A percentile compares a stretch with the other conserved stretches of the same genome.
phyloP scores from a whole-genome alignment of 176 grass and related monocot species.

The Tuctoria greenei region DNA sequence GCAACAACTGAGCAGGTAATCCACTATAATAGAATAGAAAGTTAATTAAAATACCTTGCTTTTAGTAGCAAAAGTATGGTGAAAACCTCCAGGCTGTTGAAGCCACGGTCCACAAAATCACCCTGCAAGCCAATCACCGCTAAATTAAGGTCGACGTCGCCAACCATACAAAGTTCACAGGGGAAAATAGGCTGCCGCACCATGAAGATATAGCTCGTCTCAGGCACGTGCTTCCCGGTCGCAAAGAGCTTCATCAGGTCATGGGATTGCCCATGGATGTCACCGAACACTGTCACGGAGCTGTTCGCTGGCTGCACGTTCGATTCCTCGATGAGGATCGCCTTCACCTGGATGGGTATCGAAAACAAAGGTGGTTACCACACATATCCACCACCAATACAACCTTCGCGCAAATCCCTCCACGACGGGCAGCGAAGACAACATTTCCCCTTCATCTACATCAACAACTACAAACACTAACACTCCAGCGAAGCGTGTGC shows the following conservation, averaged over 20 bases:
- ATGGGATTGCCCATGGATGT: slow-evolving; percentile 98
- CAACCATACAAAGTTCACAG: neutral
- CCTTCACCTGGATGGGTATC: neutral
- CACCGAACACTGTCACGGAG: slow-evolving; percentile 90
- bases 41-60: slow-evolving; percentile 72
- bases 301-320: slow-evolving; percentile 99
- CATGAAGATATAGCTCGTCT: slow-evolving; percentile 99
- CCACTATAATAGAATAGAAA: neutral
- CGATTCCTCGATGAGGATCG: slow-evolving; percentile 72
- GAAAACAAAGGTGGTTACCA: neutral
- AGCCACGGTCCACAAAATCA: slow-evolving; percentile 98
- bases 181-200: slow-evolving; percentile 29
- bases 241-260: slow-evolving; percentile 99
- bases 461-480: slow-evolving; percentile 17
- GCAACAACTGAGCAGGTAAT: neutral
- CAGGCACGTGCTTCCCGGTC: slow-evolving; percentile 87
- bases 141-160: slow-evolving; percentile 27
- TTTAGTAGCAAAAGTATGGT: slow-evolving; percentile 95
- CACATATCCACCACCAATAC: neutral
- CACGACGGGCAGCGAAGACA: neutral
- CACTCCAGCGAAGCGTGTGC: neutral
- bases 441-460: neutral
- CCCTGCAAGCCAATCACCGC: slow-evolving; percentile 50
- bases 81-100: slow-evolving; percentile 98
- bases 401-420: neutral